Conservation (phyloP, 176 grass and related monocot species). For the Chloris gayana region DNA sequence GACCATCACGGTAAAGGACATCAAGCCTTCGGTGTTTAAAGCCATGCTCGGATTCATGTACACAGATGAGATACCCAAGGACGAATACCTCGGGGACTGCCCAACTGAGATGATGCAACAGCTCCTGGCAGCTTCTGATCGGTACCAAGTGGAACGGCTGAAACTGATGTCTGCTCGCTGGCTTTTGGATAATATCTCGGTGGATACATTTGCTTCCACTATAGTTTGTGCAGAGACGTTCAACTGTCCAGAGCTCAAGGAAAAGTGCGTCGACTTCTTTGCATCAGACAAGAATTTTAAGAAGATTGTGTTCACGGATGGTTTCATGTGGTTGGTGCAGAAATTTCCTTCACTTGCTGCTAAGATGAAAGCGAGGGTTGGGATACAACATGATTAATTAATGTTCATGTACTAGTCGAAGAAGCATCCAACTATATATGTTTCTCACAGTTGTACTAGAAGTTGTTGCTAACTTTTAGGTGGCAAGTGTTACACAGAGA, state of each 20-base stretch:
- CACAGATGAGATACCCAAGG: too few relatives aligned
- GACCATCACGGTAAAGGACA: too few relatives aligned
- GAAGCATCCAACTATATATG: too few relatives aligned
- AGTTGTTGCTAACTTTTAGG: too few relatives aligned
- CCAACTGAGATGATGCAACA: background rate
- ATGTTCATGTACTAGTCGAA: too few relatives aligned
- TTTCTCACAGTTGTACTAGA: too few relatives aligned
- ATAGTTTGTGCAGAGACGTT: slow-evolving; percentile 52
- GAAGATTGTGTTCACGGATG: slow-evolving; percentile 37
- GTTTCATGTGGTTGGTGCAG: slow-evolving; percentile 2
- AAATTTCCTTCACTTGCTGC: too few relatives aligned
- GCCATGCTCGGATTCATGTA: too few relatives aligned
- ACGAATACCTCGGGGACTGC: background rate
- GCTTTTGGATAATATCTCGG: slow-evolving; percentile 28
- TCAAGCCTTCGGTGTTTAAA: too few relatives aligned
- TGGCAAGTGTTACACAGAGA: too few relatives aligned
- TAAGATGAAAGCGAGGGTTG: slow-evolving; percentile 5
- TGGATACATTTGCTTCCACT: slow-evolving; percentile 35
- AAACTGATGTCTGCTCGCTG: slow-evolving; percentile 46
- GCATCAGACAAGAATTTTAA: slow-evolving; percentile 39
- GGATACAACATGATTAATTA: too few relatives aligned
- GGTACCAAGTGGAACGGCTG: slow-evolving; percentile 50
- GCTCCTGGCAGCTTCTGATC: slow-evolving; percentile 54
- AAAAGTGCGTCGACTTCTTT: slow-evolving; percentile 53
- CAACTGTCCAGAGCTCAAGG: slow-evolving; percentile 50